Evolutionary conservation across 768 basidiomycete genomes (phyloP), one percentile per base, ranked within the genome.

Genomic region (Mycena metata): DNA sequence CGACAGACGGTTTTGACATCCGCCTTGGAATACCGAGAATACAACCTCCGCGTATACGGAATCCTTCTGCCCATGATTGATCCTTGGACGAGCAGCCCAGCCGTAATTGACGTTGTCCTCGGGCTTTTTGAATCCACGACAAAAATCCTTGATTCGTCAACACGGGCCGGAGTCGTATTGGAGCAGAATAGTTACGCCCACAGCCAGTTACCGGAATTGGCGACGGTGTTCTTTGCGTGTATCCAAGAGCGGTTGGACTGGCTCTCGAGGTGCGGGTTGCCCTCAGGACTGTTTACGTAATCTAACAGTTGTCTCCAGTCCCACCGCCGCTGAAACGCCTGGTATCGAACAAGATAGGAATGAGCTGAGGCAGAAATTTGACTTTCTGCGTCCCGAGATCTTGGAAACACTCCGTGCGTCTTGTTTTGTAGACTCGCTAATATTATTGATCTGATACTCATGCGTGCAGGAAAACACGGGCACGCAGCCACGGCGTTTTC

Each of bases 21-120:
- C 2, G 90, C 94, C 0, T 83, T 89, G 56, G 88, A 91, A 39
- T 95, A 94, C 76, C 88, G 96, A 45, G 85, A 86, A 42, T 89
- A 90, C 69, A 91, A 94, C 72, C 75, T 86, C 2, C 83, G 84
- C 10, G 88, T 92, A 11, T 99, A 99, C 76, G 94, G 94, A 35
- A 84, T 98, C 49, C 85, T 88, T 24, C 81, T 85, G 23, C 91
- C 87, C 6, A 88, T 89, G 86, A 84, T 86, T 70, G 86, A 90
- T 67, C 90, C 93, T 0, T 99, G 96, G 97, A 95, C 95, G 19
- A 94, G 94, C 73, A 84, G 84, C 51, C 83, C 89, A 4, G 75
- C 81, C 0, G 78, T 94, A 17, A 88, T 97, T 59, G 92, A 95
- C 47, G 84, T 88, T 11, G 78, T 93, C 7, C 83, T 90, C 26